A percentile compares a stretch with the other conserved stretches of the same genome.
Conservation (phyloP, 2,329 filamentous ascomycete genomes). For the Cladosporium velox region DNA sequence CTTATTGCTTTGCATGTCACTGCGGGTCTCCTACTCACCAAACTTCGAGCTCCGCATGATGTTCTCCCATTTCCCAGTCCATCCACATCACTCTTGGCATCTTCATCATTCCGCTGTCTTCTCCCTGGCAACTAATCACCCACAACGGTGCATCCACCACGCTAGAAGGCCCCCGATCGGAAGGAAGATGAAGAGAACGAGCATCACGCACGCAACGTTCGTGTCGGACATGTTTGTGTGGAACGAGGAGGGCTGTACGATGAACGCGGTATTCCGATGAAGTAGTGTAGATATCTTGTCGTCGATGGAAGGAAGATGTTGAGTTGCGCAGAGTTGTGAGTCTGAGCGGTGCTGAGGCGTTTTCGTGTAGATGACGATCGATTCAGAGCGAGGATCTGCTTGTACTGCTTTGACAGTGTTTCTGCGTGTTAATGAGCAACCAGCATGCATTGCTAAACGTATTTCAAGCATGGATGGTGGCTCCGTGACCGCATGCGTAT, state of each 20-base stretch:
- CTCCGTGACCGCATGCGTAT: neutral
- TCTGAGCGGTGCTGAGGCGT: neutral
- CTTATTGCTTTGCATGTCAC: neutral
- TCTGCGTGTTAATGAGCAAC: neutral
- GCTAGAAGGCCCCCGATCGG: neutral
- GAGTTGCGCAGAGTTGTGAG: too few relatives aligned
- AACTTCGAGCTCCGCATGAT: too few relatives aligned
- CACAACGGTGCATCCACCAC: neutral
- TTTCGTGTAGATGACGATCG: neutral
- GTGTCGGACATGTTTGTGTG: neutral
- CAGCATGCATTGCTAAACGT: neutral
- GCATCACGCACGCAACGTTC: neutral
- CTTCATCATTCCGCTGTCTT: neutral
- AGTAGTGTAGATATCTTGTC: neutral
- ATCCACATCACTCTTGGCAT: too few relatives aligned
- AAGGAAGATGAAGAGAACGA: neutral
- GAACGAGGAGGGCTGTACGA: neutral
- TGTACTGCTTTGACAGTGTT: neutral
- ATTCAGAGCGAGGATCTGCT: neutral
- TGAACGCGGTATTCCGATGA: neutral
- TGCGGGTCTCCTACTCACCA: too few relatives aligned
- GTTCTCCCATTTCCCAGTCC: too few relatives aligned
- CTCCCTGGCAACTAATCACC: neutral
- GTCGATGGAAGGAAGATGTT: neutral
- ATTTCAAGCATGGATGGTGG: neutral